Conservation (phyloP, 345 rosid genomes). For the Eucalyptus tenuipes region DNA sequence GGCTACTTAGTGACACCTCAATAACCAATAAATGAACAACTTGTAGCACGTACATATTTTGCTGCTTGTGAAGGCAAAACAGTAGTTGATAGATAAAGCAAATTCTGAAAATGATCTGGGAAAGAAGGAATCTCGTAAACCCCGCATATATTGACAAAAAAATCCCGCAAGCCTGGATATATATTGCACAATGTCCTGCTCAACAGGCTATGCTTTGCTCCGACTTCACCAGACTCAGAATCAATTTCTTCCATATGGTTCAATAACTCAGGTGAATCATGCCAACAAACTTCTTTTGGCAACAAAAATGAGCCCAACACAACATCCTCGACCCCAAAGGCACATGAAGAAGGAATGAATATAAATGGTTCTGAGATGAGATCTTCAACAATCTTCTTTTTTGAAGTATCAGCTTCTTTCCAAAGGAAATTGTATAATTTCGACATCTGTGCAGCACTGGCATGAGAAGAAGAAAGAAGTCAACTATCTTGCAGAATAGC, state of each 20-base stretch:
- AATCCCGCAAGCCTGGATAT: constrained; percentile 75
- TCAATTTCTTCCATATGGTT: constrained; percentile 31
- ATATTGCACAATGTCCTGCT: constrained; percentile 50
- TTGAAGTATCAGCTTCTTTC: constrained; percentile 47
- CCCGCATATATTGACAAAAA: constrained; percentile 70
- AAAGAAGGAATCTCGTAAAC: constrained; percentile 61
- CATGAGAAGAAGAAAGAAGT: constrained; percentile 1
- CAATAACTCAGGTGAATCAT: constrained; percentile 54
- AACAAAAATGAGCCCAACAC: constrained; percentile 53
- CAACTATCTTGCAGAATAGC: not conserved
- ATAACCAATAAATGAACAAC: not conserved
- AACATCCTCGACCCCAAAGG: constrained; percentile 29
- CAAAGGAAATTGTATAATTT: constrained; percentile 60
- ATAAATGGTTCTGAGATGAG: constrained; percentile 43
- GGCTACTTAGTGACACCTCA: constrained; percentile 1
- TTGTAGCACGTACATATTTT: constrained; percentile 40
- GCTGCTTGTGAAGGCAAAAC: constrained; percentile 59
- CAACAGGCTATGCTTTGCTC: constrained; percentile 12
- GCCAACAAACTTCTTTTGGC: constrained; percentile 67
- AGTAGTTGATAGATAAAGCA: constrained; percentile 45
- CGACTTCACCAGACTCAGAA: constrained; percentile 11
- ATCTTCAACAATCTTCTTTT: constrained; percentile 32
- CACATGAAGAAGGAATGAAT: constrained; percentile 47
- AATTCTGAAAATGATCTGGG: constrained; percentile 41
- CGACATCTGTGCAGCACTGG: constrained; percentile 70